A percentile compares a stretch with the other conserved stretches of the same genome.
Evolutionary conservation across 1,284 basidiomycete genomes (phyloP).

Genomic region (Rhodotorula sp.): DNA sequence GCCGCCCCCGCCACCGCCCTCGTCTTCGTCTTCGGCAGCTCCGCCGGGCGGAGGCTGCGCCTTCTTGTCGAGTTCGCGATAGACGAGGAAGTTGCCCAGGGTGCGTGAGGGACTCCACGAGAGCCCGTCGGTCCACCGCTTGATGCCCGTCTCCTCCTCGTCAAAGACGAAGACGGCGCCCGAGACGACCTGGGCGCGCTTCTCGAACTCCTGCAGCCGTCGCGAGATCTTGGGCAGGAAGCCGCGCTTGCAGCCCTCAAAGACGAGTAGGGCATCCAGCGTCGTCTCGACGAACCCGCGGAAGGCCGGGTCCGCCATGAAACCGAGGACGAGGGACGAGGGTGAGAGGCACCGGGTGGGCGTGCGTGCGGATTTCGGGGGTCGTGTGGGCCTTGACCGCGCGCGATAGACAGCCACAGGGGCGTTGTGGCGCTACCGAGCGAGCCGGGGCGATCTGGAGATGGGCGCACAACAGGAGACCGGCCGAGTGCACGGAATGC

Average conservation of each 20-base stretch:
- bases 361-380: neutral
- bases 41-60: neutral
- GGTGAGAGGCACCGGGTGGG: neutral
- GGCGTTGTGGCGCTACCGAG: too few species aligned
- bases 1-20: neutral
- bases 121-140: conserved; percentile 96
- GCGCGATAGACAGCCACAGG: too few species aligned
- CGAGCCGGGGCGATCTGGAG: too few species aligned
- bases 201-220: conserved; percentile 84
- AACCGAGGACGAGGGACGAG: neutral
- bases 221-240: conserved; percentile 92
- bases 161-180: conserved; percentile 98
- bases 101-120: conserved; percentile 89
- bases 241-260: conserved; percentile 87
- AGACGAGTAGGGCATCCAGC: conserved; percentile 89
- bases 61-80: conserved; percentile 84
- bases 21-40: neutral
- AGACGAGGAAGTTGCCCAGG: conserved; percentile 90
- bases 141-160: conserved; percentile 95
- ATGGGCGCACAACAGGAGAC: too few species aligned
- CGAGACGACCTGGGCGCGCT: conserved; percentile 82
- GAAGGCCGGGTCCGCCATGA: conserved; percentile 42
- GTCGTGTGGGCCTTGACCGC: neutral
- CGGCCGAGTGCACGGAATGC: too few species aligned
- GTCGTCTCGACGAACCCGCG: conserved; percentile 85